Evolutionary conservation across 169 alveolate species (phyloP).

Genomic region (Plasmodium inui): DNA sequence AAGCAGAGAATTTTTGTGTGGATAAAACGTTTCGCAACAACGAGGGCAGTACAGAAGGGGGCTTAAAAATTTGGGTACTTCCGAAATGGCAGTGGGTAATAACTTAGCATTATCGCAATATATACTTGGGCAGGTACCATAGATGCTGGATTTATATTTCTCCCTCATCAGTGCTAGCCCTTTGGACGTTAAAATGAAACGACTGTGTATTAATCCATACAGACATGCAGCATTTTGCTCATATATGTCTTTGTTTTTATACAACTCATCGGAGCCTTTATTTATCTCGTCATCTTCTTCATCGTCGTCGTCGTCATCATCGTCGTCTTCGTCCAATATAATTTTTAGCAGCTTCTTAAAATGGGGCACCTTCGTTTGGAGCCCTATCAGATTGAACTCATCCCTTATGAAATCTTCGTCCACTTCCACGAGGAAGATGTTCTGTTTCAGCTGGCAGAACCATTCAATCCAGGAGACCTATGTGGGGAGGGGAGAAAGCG

Average conservation of each 20-base stretch:
- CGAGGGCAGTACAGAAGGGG: conserved; percentile 94
- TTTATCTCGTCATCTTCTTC: conserved; percentile 78
- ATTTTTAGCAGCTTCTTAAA: conserved; percentile 90
- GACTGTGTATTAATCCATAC: conserved; percentile 93
- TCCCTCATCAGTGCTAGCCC: conserved; percentile 92
- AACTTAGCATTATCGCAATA: conserved; percentile 90
- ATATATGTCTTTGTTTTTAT: conserved; percentile 83
- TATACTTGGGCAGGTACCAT: conserved; percentile 92
- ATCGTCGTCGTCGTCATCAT: conserved; percentile 86
- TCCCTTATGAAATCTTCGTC: conserved; percentile 96
- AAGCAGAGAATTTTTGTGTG: conserved; percentile 85
- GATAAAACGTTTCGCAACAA: conserved; percentile 90
- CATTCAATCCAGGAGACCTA: conserved; percentile 96
- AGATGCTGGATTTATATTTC: conserved; percentile 89
- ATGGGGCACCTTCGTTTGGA: conserved; percentile 87
- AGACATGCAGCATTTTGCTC: conserved; percentile 90
- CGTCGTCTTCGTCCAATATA: conserved; percentile 90
- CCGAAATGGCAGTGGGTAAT: conserved; percentile 93
- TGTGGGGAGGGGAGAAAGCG: not conserved
- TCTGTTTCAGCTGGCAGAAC: conserved; percentile 95
- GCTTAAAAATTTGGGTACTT: conserved; percentile 88
- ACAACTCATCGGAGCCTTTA: conserved; percentile 77
- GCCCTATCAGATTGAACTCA: conserved; percentile 93
- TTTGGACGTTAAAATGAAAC: conserved; percentile 91
- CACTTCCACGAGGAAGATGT: conserved; percentile 93